These are phyloP conservation scores for Teratosphaeriaceae sp. DNA, from an alignment of 2,329 filamentous ascomycete species.

Conservation along the genomic window DNA sequence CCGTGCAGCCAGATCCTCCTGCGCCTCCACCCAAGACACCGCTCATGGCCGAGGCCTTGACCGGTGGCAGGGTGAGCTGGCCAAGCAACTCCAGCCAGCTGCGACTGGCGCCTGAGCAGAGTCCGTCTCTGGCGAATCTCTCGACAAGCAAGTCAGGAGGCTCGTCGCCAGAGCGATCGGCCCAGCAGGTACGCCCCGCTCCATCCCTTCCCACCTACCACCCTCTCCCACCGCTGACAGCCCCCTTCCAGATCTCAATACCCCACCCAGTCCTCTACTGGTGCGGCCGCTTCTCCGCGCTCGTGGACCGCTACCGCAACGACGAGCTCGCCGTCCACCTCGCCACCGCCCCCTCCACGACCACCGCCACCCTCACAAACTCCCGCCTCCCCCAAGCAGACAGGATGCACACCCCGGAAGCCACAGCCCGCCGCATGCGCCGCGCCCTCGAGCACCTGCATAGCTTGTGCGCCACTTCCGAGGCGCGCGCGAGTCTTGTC, in stretches of 20 bases:
- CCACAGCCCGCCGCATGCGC: constrained; percentile 22
- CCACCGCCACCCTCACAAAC: too few relatives aligned
- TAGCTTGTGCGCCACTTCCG: constrained; percentile 21
- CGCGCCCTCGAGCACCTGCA: constrained; percentile 24
- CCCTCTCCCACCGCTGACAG: neutral
- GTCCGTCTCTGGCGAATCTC: neutral
- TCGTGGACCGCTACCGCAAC: constrained; percentile 50
- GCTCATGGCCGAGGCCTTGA: constrained; percentile 11
- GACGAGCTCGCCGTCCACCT: constrained; percentile 38
- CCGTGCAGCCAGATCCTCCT: constrained; percentile 20
- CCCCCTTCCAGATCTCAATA: constrained; percentile 11
- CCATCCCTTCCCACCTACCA: too few relatives aligned
- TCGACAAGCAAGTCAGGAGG: neutral
- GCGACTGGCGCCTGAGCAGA: neutral
- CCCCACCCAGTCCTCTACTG: constrained; percentile 48
- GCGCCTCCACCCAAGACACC: constrained; percentile 20
- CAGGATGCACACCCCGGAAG: constrained; percentile 24
- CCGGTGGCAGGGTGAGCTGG: constrained; percentile 2
- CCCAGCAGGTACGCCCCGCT: neutral
- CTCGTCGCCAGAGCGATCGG: neutral
- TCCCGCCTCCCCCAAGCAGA: constrained; percentile 20
- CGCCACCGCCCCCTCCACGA: too few relatives aligned
- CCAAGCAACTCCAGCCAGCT: neutral
- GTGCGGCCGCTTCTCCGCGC: constrained; percentile 53
- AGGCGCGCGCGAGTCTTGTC: constrained; percentile 24